These are phyloP conservation scores for Mariannaea elegans DNA, from an alignment of 2,329 filamentous ascomycete species.

Conservation along the genomic window DNA sequence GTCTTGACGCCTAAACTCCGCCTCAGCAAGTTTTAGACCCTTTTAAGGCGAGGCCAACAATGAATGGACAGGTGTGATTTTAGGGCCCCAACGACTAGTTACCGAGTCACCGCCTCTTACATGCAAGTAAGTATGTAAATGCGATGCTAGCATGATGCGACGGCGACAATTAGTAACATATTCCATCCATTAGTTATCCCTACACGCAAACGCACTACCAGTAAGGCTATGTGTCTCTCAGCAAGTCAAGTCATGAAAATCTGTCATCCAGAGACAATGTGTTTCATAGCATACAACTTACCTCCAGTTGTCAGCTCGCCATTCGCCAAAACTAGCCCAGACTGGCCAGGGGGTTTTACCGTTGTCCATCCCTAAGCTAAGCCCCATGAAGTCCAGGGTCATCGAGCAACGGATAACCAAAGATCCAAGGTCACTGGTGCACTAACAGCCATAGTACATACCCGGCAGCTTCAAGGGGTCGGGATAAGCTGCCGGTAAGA, in stretches of 20 bases:
- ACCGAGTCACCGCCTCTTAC: conserved; percentile 11
- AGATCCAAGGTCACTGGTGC: neutral
- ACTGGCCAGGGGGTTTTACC: neutral
- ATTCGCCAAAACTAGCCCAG: conserved; percentile 1
- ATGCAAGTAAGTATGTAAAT: neutral
- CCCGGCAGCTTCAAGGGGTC: conserved; percentile 1
- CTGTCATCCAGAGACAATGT: conserved; percentile 6
- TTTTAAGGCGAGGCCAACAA: neutral
- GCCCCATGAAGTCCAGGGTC: neutral
- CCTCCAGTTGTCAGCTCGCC: neutral
- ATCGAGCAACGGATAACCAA: neutral
- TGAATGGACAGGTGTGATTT: neutral
- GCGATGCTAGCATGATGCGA: neutral
- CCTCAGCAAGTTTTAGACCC: too few species aligned
- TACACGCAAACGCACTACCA: neutral
- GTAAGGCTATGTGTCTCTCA: neutral
- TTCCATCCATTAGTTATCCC: neutral
- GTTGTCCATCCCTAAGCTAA: neutral
- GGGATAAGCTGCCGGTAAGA: conserved; percentile 8
- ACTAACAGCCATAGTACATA: too few species aligned
- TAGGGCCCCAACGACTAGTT: neutral
- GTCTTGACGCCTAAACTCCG: too few species aligned
- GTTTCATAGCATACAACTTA: conserved; percentile 17
- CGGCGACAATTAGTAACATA: neutral
- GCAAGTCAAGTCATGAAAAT: conserved; percentile 6